Evolutionary conservation across 2,329 filamentous ascomycete species (phyloP).

Genomic region (Penicillium freii): DNA sequence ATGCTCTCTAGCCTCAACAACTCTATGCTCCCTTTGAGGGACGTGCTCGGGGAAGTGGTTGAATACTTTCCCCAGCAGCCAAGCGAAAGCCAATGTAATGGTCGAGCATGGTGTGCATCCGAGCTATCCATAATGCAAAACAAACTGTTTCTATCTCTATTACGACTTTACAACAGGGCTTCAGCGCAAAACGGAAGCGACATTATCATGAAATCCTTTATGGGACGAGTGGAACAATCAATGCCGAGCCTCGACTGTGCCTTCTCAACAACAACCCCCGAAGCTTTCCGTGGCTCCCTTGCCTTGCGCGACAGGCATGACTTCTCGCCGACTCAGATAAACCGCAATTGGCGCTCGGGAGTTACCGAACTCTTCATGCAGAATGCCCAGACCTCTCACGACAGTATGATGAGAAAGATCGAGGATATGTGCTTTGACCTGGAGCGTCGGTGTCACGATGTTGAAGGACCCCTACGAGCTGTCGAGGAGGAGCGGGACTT

Average conservation of each 20-base stretch:
- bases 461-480: slow-evolving; percentile 54
- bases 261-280: slow-evolving; percentile 15
- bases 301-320: slow-evolving; percentile 13
- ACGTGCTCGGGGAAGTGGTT: slow-evolving; percentile 18
- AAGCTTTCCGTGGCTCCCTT: slow-evolving; percentile 12
- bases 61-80: slow-evolving; percentile 22
- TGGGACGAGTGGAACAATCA: slow-evolving; percentile 16
- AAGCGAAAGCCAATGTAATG: slow-evolving; percentile 20
- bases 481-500: slow-evolving; percentile 36
- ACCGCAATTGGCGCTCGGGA: slow-evolving; percentile 51
- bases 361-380: slow-evolving; percentile 47
- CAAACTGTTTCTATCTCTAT: slow-evolving; percentile 25
- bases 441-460: slow-evolving; percentile 54
- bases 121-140: slow-evolving; percentile 24
- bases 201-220: slow-evolving; percentile 21
- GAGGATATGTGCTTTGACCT: slow-evolving; percentile 56
- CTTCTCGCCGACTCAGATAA: slow-evolving; percentile 18
- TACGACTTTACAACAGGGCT: slow-evolving; percentile 26
- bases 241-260: slow-evolving; percentile 14
- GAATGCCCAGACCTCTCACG: slow-evolving; percentile 45
- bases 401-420: slow-evolving; percentile 51
- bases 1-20: slow-evolving; percentile 12
- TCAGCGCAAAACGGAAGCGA: slow-evolving; percentile 12
- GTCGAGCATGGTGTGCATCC: slow-evolving; percentile 17
- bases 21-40: slow-evolving; percentile 13